Percentiles rank a stretch among this genome's conserved stretches.
phyloP scores from a whole-genome alignment of 1,139 yeast genomes.

The Waltiozyma sp. region DNA sequence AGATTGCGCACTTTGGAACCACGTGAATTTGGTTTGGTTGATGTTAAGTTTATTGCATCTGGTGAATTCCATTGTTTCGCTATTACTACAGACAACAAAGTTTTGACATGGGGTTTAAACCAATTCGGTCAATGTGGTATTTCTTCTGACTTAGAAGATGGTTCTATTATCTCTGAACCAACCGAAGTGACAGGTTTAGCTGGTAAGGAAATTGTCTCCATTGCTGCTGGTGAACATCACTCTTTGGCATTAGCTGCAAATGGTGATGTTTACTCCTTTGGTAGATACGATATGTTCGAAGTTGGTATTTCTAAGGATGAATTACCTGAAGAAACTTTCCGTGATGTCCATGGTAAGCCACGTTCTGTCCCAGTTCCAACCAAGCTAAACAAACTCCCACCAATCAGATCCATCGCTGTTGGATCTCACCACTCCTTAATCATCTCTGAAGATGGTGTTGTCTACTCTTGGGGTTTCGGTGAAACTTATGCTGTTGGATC shows the following conservation, averaged over 20 bases:
- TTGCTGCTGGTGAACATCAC: constrained; percentile 94
- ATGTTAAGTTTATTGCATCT: constrained; percentile 70
- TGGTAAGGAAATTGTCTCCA: constrained; percentile 43
- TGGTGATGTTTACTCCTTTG: constrained; percentile 77
- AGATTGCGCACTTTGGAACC: constrained; percentile 62
- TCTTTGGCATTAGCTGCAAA: constrained; percentile 59
- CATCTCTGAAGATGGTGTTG: constrained; percentile 71
- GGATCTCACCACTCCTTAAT: constrained; percentile 95
- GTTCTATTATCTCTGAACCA: constrained; percentile 70
- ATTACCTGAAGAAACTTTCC: constrained; percentile 57
- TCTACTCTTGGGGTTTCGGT: constrained; percentile 95
- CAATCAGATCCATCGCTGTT: constrained; percentile 54
- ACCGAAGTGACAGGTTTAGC: constrained; percentile 53
- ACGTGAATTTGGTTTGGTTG: constrained; percentile 66
- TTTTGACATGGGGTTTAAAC: constrained; percentile 88
- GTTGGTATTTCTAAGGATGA: constrained; percentile 64
- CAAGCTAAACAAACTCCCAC: constrained; percentile 44
- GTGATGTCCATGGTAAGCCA: constrained; percentile 69
- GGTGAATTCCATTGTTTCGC: constrained; percentile 98
- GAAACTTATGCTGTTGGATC: constrained; percentile 94
- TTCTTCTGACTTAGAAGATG: constrained; percentile 60
- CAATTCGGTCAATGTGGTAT: constrained; percentile 95
- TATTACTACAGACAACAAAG: constrained; percentile 57
- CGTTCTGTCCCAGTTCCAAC: constrained; percentile 89
- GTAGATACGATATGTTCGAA: constrained; percentile 89